Evolutionary conservation across 768 basidiomycete genomes (phyloP), one percentile per base, ranked within the genome.

Genomic region (Piloderma croceum): DNA sequence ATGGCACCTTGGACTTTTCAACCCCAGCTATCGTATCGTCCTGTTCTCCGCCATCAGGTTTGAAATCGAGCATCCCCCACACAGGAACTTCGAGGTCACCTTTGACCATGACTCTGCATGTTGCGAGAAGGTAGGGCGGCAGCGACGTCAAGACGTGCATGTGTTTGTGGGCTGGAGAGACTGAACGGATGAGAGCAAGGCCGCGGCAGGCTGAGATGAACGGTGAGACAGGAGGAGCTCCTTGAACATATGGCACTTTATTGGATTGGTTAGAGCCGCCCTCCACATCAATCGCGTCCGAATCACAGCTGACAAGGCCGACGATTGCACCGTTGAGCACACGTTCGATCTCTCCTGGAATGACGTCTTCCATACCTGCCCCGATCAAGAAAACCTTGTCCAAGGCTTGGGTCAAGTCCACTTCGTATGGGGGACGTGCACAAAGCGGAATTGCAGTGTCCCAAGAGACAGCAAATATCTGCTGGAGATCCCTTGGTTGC

Each of bases 81-180:
- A 91, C 66, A 0, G 92, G 92, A 0, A 96, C 61, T 58, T 93
- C 90, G 52, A 92, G 67, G 55, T 91, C 90, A 6, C 92, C 92
- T 58, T 87, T 91, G 34, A 94, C 79, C 3, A 94, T 52, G 15
- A 48, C 43, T 4, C 76, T 62, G 18, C 53, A 55, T 12, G 56
- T 50, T 0, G 53, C 46, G 3, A 94, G 68, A 1, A 69, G 31
- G 0, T 53, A 39, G 0, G 73, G 61, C 0, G 82, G 78, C 1
- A 91, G 45, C 0, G 93, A 90, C 0, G 92, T 90, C 24, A 96
- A 65, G n/a, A 96, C 49, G 24, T 94, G 90, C 24, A 93, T 61
- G 31, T 38, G 34, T 27, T 31, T 38, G 52, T 44, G 23, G 11
- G 44, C 61, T n/a, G 65, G 65, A 36, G 60, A 69, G 34, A 65